phyloP scores from a whole-genome alignment of 805 yeast species.

The Sugiyamaella boreocaroliniensis region DNA sequence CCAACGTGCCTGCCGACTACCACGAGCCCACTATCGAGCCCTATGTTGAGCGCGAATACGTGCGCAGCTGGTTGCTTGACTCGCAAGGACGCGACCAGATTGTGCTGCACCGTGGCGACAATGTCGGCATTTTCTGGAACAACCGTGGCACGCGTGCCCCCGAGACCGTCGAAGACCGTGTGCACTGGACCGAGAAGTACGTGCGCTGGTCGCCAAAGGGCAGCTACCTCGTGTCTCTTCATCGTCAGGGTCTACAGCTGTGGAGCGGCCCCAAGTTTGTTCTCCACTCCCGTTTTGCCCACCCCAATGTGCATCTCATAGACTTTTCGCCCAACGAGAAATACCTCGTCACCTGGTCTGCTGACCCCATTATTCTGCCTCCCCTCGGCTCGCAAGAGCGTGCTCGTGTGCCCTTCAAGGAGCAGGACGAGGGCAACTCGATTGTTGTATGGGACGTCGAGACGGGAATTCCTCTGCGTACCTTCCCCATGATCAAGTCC shows the following conservation, averaged over 20 bases:
- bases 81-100: constrained; percentile 85
- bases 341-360: constrained; percentile 83
- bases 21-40: constrained; percentile 67
- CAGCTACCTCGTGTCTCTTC: constrained; percentile 76
- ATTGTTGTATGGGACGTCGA: constrained; percentile 87
- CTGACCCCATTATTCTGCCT: constrained; percentile 70
- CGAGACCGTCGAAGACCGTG: constrained; percentile 69
- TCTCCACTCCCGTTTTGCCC: constrained; percentile 70
- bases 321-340: constrained; percentile 92
- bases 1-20: constrained; percentile 50
- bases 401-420: constrained; percentile 71
- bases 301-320: constrained; percentile 80
- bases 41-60: constrained; percentile 69
- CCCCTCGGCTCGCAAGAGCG: constrained; percentile 53
- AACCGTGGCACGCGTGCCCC: constrained; percentile 56
- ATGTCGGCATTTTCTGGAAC: constrained; percentile 84
- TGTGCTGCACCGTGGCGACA: constrained; percentile 68
- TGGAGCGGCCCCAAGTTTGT: constrained; percentile 90
- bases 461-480: constrained; percentile 76
- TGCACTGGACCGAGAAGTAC: constrained; percentile 80
- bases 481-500: constrained; percentile 64
- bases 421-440: constrained; percentile 86
- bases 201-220: constrained; percentile 93
- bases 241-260: constrained; percentile 88
- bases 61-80: constrained; percentile 89